Conservation (phyloP, 768 basidiomycete species). For the Russula sp. region DNA sequence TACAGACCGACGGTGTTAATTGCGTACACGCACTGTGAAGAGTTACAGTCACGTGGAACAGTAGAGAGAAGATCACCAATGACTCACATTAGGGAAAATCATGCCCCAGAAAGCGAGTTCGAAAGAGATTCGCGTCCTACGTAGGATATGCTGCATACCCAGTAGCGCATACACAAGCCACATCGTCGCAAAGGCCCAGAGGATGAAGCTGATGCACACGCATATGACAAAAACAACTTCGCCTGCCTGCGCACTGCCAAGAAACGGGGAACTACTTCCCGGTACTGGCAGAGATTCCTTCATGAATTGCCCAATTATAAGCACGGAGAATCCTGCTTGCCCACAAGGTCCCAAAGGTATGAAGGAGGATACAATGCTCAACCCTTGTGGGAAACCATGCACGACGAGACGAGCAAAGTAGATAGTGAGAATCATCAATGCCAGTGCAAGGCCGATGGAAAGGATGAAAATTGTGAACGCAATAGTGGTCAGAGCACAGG, state of each 20-base stretch:
- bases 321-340: constrained; percentile 58
- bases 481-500: constrained; percentile 54
- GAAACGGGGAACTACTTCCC: constrained; percentile 39
- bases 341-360: constrained; percentile 74
- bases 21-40: constrained; percentile 58
- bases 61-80: background rate
- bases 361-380: constrained; percentile 55
- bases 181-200: constrained; percentile 65
- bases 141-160: constrained; percentile 45
- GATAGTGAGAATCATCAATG: constrained; percentile 63
- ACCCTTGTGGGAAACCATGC: constrained; percentile 51
- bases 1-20: constrained; percentile 57
- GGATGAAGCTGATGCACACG: constrained; percentile 47
- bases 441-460: constrained; percentile 53
- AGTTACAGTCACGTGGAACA: background rate
- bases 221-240: constrained; percentile 47
- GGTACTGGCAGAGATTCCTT: constrained; percentile 39
- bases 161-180: constrained; percentile 59
- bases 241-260: constrained; percentile 38
- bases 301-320: constrained; percentile 54
- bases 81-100: constrained; percentile 67
- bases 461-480: constrained; percentile 55
- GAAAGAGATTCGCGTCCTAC: constrained; percentile 48
- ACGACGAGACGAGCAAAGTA: constrained; percentile 60
- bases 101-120: constrained; percentile 62